A percentile compares a stretch with the other conserved stretches of the same genome.
Conservation (phyloP, 306 rosid genomes). For the Benincasa hispida region DNA sequence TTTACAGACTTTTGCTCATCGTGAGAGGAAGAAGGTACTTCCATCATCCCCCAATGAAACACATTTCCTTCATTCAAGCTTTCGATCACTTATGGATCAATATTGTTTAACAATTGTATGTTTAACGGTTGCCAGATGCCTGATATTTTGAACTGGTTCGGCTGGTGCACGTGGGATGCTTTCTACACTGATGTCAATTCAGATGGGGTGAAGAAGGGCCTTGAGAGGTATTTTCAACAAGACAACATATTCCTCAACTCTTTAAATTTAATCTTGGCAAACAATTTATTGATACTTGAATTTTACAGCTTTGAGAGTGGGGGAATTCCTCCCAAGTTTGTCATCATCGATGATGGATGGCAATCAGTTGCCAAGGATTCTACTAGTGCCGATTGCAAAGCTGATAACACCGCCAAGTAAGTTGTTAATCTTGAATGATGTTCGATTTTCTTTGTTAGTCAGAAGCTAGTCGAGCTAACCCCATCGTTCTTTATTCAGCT, state of each 20-base stretch:
- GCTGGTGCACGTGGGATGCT: constrained; percentile 99
- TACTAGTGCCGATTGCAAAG: constrained; percentile 26
- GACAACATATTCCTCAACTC: not conserved
- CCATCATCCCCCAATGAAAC: not conserved
- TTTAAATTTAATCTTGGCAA: not conserved
- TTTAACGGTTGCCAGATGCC: constrained; percentile 56
- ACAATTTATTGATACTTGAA: not conserved
- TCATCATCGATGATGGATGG: constrained; percentile 88
- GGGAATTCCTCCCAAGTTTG: constrained; percentile 70
- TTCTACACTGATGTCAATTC: constrained; percentile 73
- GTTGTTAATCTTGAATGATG: constrained; percentile 5
- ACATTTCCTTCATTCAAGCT: not conserved
- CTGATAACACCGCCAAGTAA: constrained; percentile 58
- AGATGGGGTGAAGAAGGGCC: constrained; percentile 70
- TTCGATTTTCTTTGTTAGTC: not conserved
- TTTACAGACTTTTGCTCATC: constrained; percentile 66
- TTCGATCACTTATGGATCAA: not conserved
- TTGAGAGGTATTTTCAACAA: constrained; percentile 38
- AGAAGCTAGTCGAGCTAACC: not conserved
- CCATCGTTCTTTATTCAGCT: constrained; percentile 28
- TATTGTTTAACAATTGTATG: not conserved
- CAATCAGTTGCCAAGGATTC: constrained; percentile 61
- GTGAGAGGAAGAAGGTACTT: constrained; percentile 70
- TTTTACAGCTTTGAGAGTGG: constrained; percentile 53
- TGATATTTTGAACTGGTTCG: constrained; percentile 86